Conservation (phyloP, 1,284 basidiomycete genomes). For the Ganoderma resinaceum region DNA sequence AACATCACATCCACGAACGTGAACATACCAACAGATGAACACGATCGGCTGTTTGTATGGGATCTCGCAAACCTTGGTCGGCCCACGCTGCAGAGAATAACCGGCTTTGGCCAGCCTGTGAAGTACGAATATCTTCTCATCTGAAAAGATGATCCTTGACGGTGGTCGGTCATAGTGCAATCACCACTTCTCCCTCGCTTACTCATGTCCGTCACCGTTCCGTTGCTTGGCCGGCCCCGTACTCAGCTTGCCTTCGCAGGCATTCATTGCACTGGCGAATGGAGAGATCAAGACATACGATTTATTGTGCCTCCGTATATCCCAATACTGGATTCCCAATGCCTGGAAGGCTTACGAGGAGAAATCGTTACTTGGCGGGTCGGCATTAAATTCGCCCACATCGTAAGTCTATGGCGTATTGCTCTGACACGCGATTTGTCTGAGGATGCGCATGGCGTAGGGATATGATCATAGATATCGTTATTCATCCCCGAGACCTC, state of each 20-base stretch:
- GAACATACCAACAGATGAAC: conserved; percentile 56
- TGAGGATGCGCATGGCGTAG: conserved; percentile 37
- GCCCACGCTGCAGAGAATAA: conserved; percentile 61
- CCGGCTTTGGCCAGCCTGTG: conserved; percentile 56
- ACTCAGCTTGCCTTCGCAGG: conserved; percentile 45
- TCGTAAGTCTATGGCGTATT: conserved; percentile 47
- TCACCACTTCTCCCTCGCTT: conserved; percentile 77
- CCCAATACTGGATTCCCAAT: conserved; percentile 73
- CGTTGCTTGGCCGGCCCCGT: neutral
- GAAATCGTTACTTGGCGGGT: conserved; percentile 55
- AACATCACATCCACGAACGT: neutral
- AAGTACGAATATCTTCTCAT: conserved; percentile 44
- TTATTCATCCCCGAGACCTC: conserved; percentile 82
- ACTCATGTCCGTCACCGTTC: conserved; percentile 65
- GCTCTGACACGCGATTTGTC: neutral
- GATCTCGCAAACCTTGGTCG: conserved; percentile 63
- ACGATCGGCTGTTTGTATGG: conserved; percentile 72
- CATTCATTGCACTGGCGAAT: conserved; percentile 63
- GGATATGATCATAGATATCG: conserved; percentile 60
- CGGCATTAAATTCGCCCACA: neutral
- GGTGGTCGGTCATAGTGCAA: conserved; percentile 47
- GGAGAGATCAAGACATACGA: conserved; percentile 77
- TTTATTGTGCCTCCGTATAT: conserved; percentile 66
- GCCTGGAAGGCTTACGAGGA: conserved; percentile 82
- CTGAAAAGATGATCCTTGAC: conserved; percentile 17